Conservation (phyloP, 1,284 basidiomycete species). For the Tremellales sp. region DNA sequence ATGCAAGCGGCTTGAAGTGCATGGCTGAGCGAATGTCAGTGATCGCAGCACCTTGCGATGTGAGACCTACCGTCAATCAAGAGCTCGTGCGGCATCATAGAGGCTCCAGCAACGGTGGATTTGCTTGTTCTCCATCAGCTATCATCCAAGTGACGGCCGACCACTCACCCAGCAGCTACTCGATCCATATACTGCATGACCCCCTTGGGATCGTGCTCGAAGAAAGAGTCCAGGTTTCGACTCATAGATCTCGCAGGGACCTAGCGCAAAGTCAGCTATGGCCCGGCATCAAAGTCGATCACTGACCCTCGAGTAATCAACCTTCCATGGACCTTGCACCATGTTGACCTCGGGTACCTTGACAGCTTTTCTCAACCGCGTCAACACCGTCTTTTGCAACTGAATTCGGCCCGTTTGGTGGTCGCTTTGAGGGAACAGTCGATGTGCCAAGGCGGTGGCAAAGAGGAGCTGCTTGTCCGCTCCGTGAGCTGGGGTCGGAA, state of each 20-base stretch:
- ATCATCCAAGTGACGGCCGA: neutral
- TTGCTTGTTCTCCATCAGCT: slow-evolving; percentile 7
- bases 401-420: slow-evolving; percentile 42
- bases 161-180: slow-evolving; percentile 54
- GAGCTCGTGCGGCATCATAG: slow-evolving; percentile 30
- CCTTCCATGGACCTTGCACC: slow-evolving; percentile 45
- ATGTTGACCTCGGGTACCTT: slow-evolving; percentile 60
- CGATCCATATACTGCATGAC: slow-evolving; percentile 57
- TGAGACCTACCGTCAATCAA: slow-evolving; percentile 19
- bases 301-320: slow-evolving; percentile 57
- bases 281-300: neutral
- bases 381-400: slow-evolving; percentile 44
- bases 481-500: slow-evolving; percentile 57
- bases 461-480: slow-evolving; percentile 65
- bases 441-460: slow-evolving; percentile 58
- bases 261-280: slow-evolving; percentile 38
- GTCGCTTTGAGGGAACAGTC: slow-evolving; percentile 50
- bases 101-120: slow-evolving; percentile 23
- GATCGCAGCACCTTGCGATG: neutral
- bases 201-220: slow-evolving; percentile 57
- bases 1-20: slow-evolving; percentile 23
- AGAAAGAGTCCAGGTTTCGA: slow-evolving; percentile 56
- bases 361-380: slow-evolving; percentile 54
- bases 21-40: slow-evolving; percentile 5
- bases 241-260: slow-evolving; percentile 63